Conservation (phyloP, 1,284 basidiomycete genomes). For the Rhodofomes roseus region DNA sequence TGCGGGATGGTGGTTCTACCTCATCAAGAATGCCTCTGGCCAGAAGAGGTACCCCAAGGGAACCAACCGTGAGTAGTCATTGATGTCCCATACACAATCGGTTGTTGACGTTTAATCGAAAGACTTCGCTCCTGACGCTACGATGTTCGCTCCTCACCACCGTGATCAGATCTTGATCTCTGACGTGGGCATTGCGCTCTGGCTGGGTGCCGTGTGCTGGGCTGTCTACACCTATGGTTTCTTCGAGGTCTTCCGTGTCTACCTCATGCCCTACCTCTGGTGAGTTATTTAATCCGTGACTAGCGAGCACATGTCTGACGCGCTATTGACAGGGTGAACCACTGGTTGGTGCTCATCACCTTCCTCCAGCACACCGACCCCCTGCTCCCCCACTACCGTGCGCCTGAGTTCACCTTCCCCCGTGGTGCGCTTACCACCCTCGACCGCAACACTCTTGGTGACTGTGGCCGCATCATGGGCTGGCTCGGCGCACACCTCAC, state of each 20-base stretch:
- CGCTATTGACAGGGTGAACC: conserved; percentile 48
- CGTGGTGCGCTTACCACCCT: conserved; percentile 94
- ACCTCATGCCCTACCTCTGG: conserved; percentile 90
- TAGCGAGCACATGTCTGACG: background rate
- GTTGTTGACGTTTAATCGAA: background rate
- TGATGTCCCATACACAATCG: conserved; percentile 2
- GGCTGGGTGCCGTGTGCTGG: conserved; percentile 58
- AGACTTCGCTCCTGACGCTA: conserved; percentile 82
- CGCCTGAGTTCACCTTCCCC: conserved; percentile 88
- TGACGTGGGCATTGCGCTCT: conserved; percentile 79
- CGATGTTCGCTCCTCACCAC: conserved; percentile 88
- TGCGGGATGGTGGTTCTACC: conserved; percentile 86
- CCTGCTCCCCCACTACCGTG: conserved; percentile 90
- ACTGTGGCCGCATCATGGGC: conserved; percentile 66
- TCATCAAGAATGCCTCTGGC: conserved; percentile 85
- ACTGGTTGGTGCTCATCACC: conserved; percentile 91
- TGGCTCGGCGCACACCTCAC: conserved; percentile 81
- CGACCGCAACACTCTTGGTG: conserved; percentile 86
- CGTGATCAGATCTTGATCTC: conserved; percentile 79
- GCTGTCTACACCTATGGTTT: conserved; percentile 71
- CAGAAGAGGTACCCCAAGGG: conserved; percentile 81
- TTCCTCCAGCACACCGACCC: conserved; percentile 99
- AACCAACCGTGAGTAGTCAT: conserved; percentile 73
- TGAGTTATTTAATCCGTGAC: conserved; percentile 28
- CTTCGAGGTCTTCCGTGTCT: conserved; percentile 75